These are phyloP conservation scores for Epicoccum sorghinum DNA, from an alignment of 2,329 filamentous ascomycete genomes.

Conservation along the genomic window DNA sequence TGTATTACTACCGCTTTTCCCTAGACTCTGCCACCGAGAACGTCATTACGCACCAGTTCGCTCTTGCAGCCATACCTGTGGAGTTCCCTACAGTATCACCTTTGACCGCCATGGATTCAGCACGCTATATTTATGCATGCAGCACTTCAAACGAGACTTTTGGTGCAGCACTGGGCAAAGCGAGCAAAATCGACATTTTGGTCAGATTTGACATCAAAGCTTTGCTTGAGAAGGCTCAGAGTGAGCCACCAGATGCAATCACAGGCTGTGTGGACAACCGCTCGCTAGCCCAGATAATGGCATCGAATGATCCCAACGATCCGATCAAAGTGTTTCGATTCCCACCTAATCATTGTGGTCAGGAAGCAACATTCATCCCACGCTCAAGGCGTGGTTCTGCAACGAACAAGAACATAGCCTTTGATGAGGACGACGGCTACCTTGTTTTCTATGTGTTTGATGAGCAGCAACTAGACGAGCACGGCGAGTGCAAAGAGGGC, in stretches of 20 bases:
- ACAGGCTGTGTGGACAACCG: slow-evolving; percentile 68
- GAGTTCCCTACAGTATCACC: slow-evolving; percentile 70
- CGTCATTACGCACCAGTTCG: slow-evolving; percentile 66
- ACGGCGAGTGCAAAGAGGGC: slow-evolving; percentile 52
- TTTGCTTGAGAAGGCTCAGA: slow-evolving; percentile 61
- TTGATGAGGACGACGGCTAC: slow-evolving; percentile 68
- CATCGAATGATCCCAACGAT: slow-evolving; percentile 52
- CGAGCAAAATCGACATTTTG: slow-evolving; percentile 69
- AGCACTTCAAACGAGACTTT: slow-evolving; percentile 64
- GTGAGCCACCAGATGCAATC: slow-evolving; percentile 54
- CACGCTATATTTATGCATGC: slow-evolving; percentile 71
- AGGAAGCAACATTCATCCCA: slow-evolving; percentile 71
- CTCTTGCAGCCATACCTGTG: slow-evolving; percentile 68
- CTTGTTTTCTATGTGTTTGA: slow-evolving; percentile 74
- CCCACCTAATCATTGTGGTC: slow-evolving; percentile 66
- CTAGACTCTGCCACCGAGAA: slow-evolving; percentile 46
- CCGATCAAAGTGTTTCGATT: slow-evolving; percentile 67
- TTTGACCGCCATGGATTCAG: slow-evolving; percentile 60
- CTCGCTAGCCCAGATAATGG: slow-evolving; percentile 59
- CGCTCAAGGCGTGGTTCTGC: slow-evolving; percentile 17
- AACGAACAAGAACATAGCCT: slow-evolving; percentile 3
- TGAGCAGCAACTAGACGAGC: slow-evolving; percentile 65
- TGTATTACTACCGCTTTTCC: slow-evolving; percentile 72
- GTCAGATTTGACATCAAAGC: slow-evolving; percentile 65
- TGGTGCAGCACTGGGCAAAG: slow-evolving; percentile 65